Evolutionary conservation across 208 protist genomes (phyloP), one percentile per base, ranked within the genome.

Genomic region (Blechomonas ayalai): DNA sequence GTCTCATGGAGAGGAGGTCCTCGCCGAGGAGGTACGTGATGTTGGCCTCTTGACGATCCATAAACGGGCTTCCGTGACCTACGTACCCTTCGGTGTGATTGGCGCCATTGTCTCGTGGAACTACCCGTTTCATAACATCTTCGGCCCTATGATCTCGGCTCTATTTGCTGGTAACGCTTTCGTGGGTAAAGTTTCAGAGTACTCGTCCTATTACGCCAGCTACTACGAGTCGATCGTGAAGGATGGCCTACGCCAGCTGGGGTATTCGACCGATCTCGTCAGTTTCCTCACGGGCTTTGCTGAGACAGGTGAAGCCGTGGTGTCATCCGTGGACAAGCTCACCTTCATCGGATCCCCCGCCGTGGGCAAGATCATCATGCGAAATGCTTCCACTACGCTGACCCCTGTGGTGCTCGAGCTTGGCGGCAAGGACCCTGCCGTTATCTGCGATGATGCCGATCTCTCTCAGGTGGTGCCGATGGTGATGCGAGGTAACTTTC

Each of bases 71-170:
- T 43, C 63, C 45, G 76, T 95, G 33, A 72, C 69, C 46, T 93
- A 92, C 61, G 67, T 88, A 10, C 89, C 89, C 12, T 85, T 93
- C 50, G 86, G 86, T 29, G 89, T 96, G 51, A 82, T 97, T 56
- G 89, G 85, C 40, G 87, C 82, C 26, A 95, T 97, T 50, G 82
- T 95, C 22, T 90, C 88, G 43, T 96, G 83, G 84, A 98, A 98
- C 69, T 98, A 97, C 67, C 93, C 95, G 10, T 95, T 97, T 55
- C 93, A 97, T 64, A 97, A 96, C 73, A 86, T 96, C 51, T 90
- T 85, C 55, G 84, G 82, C 18, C 86, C 87, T 49, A 88, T 96
- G 73, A 95, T 97, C 53, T 92, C 93, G 28, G 90, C 89, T 29
- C 70, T 98, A 27, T 97, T 96, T 36, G 69, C 92, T 18, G 95